phyloP scores from a whole-genome alignment of 495 filamentous ascomycete species.

The Talaromyces wortmannii region DNA sequence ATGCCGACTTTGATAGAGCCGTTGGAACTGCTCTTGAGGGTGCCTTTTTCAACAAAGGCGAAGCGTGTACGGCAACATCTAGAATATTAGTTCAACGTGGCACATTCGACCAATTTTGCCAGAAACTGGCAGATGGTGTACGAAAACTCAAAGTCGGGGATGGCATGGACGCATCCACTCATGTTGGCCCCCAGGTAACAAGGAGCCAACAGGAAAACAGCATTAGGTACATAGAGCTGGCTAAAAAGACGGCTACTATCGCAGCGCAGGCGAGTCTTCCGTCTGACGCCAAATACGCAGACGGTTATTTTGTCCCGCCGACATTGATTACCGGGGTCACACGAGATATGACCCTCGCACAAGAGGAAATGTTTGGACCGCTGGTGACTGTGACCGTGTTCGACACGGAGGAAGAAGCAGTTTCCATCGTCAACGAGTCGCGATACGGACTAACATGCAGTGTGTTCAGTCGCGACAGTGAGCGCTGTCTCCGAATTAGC shows the following conservation, averaged over 20 bases:
- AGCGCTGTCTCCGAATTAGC: constrained; percentile 84
- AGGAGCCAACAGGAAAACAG: constrained; percentile 50
- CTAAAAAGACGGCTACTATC: constrained; percentile 18
- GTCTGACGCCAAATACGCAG: too few species aligned
- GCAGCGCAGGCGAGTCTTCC: constrained; percentile 21
- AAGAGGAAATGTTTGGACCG: constrained; percentile 97
- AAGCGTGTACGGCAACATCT: constrained; percentile 61
- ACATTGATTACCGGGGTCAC: constrained; percentile 92
- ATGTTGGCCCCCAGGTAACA: constrained; percentile 54
- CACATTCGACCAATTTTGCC: constrained; percentile 18
- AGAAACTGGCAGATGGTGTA: constrained; percentile 31
- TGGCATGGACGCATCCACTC: constrained; percentile 43
- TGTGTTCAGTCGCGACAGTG: constrained; percentile 87
- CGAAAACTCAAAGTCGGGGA: constrained; percentile 45
- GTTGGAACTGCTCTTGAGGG: constrained; percentile 60
- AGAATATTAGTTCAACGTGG: constrained; percentile 50
- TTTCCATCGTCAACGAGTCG: constrained; percentile 73
- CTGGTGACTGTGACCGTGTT: constrained; percentile 92
- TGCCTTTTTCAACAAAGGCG: constrained; percentile 52
- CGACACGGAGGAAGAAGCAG: constrained; percentile 76
- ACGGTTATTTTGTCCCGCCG: constrained; percentile 96
- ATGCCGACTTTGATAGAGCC: constrained; percentile 45
- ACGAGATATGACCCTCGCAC: constrained; percentile 92
- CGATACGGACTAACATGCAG: constrained; percentile 84
- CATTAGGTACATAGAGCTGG: constrained; percentile 41